Evolutionary conservation across 768 basidiomycete species (phyloP).

Genomic region (Boletus rubropictus): DNA sequence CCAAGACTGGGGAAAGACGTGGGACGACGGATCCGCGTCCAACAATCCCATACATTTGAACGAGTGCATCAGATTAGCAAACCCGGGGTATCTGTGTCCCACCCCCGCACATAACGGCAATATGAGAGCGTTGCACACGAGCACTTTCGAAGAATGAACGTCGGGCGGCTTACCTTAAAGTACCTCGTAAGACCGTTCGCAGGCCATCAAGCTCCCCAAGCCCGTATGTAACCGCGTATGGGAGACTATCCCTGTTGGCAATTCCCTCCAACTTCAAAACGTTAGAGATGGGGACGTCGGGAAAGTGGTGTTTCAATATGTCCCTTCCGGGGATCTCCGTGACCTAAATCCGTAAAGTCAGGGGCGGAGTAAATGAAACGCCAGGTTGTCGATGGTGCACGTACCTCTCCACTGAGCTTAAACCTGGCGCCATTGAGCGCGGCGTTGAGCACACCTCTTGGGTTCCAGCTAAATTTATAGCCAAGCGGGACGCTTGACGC

Average conservation of each 20-base stretch:
- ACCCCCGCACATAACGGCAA: too few species aligned
- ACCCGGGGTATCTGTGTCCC: slow-evolving; percentile 71
- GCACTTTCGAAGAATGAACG: neutral
- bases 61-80: slow-evolving; percentile 63
- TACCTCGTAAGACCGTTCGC: slow-evolving; percentile 75
- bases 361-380: neutral
- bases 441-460: slow-evolving; percentile 78
- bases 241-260: slow-evolving; percentile 77
- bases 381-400: slow-evolving; percentile 7
- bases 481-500: slow-evolving; percentile 57
- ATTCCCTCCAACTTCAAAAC: slow-evolving; percentile 73
- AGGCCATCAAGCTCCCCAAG: slow-evolving; percentile 40
- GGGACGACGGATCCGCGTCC: slow-evolving; percentile 27
- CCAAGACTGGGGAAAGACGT: slow-evolving; percentile 26
- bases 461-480: slow-evolving; percentile 96
- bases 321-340: slow-evolving; percentile 45
- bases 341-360: slow-evolving; percentile 29
- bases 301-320: slow-evolving; percentile 56
- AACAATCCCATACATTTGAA: slow-evolving; percentile 71
- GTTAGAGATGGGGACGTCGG: slow-evolving; percentile 57
- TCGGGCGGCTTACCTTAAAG: slow-evolving; percentile 51
- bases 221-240: slow-evolving; percentile 63
- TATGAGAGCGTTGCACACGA: neutral
- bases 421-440: slow-evolving; percentile 69
- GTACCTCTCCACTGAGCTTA: slow-evolving; percentile 52